A percentile compares a stretch with the other conserved stretches of the same genome.
These are phyloP conservation scores for Aspergillus vadensis DNA, from an alignment of 2,329 filamentous ascomycete species.

Conservation along the genomic window DNA sequence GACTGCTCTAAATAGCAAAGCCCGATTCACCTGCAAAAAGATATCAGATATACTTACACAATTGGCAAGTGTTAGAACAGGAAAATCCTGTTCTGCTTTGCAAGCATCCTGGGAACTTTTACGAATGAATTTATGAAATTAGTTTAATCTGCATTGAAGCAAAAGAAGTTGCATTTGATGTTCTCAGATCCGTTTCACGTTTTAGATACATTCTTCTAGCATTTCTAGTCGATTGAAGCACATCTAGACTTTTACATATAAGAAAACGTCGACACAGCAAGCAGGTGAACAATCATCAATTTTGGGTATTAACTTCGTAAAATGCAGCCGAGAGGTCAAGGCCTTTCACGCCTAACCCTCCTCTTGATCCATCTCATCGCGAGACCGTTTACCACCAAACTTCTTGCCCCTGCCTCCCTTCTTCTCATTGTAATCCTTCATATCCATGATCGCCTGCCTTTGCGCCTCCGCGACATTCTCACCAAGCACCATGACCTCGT, in stretches of 20 bases:
- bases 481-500: constrained; percentile 82
- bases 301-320: constrained; percentile 6
- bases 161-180: constrained; percentile 5
- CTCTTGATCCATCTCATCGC: constrained; percentile 73
- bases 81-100: neutral
- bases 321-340: neutral
- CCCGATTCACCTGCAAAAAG: neutral
- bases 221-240: neutral
- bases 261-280: neutral
- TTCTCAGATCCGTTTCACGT: neutral
- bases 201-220: neutral
- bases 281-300: neutral
- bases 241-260: neutral
- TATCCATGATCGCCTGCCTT: constrained; percentile 72
- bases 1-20: neutral
- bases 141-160: constrained; percentile 8
- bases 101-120: constrained; percentile 5
- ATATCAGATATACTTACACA: neutral
- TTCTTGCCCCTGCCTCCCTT: constrained; percentile 53
- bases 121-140: constrained; percentile 10
- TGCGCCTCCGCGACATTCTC: constrained; percentile 81
- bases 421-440: constrained; percentile 78
- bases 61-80: neutral
- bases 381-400: constrained; percentile 57
- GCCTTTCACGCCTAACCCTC: constrained; percentile 57